Conservation (phyloP, 2,329 filamentous ascomycete genomes). For the Arthrobotrys sinensis region DNA sequence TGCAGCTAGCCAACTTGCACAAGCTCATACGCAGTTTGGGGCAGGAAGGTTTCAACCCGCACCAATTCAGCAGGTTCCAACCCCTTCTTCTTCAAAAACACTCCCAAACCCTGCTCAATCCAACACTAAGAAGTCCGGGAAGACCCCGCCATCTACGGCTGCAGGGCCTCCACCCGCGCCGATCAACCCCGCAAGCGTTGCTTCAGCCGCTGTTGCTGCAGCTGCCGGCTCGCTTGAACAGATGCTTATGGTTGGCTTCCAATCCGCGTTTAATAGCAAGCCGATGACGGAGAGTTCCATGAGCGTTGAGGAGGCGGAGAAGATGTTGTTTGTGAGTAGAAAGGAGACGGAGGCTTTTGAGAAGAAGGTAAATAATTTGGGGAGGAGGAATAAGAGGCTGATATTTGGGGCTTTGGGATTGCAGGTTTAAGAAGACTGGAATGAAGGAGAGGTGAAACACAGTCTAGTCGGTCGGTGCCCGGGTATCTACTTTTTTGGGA, state of each 20-base stretch:
- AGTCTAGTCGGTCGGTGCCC: too few species aligned
- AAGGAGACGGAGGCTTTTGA: constrained; percentile 77
- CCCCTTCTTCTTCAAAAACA: constrained; percentile 28
- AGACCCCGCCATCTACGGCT: constrained; percentile 36
- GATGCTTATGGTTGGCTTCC: constrained; percentile 58
- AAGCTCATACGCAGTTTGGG: constrained; percentile 47
- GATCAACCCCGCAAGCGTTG: constrained; percentile 52
- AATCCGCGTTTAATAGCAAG: constrained; percentile 42
- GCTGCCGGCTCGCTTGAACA: constrained; percentile 54
- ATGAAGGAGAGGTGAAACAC: neutral
- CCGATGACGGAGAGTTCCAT: constrained; percentile 66
- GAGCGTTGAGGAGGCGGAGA: constrained; percentile 77
- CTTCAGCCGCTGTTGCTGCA: constrained; percentile 57
- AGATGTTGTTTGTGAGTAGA: constrained; percentile 70
- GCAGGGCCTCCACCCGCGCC: constrained; percentile 44
- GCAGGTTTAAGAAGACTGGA: constrained; percentile 14
- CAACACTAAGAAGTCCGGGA: constrained; percentile 16
- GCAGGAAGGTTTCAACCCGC: constrained; percentile 38
- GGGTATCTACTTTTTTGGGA: neutral
- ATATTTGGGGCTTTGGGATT: constrained; percentile 57
- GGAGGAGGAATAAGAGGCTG: constrained; percentile 72
- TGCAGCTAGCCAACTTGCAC: constrained; percentile 49
- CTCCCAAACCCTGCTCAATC: neutral
- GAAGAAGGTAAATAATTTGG: constrained; percentile 74
- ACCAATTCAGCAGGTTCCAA: constrained; percentile 37